Evolutionary conservation across 1,284 basidiomycete species (phyloP), one percentile per base, ranked within the genome.

Genomic region (Cutaneotrichosporon sp.): DNA sequence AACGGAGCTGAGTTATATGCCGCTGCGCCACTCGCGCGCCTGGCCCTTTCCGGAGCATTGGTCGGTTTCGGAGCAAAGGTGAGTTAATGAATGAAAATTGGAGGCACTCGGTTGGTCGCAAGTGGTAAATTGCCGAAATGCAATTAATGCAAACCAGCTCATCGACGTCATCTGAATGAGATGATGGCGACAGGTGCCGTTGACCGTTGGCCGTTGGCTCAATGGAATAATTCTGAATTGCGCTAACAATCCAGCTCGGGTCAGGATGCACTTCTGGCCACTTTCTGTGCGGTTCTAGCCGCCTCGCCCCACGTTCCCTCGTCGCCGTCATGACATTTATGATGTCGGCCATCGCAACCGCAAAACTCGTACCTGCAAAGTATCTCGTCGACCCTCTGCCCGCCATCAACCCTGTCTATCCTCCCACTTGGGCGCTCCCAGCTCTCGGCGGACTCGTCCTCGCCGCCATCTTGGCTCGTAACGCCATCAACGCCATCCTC

Each of bases 11-110:
- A 52, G 67, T 79, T 47, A 62, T 69, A 51, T 80, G 77, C 18
- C 73, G 80, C 62, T 7, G 59, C 70, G 22, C 64, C 62, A 7
- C 60, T 79, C 26, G 70, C 70, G 30, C 75, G 79, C 36, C 65
- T 85, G 32, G 69, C 83, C 0, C 50, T 85, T 2, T 85, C 87
- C 9, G 88, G 88, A 1, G 73, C 86, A 10, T 78, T 89, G 8
- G 86, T 88, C 13, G 88, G 88, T 2, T 64, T 87, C 0, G 88
- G 88, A 5, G 84, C 85, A 10, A 87, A 85, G 81, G 87, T 88
- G 66, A 82, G 79, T 71, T 36, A 5, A 13, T 26, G 9, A 47
- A 47, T 6, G 46, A 30, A 14, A 42, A 14, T 42, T 13, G 40
- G 40, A 4, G 9, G 10, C n/a, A 7, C 26, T 22, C 16, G 21